Base-by-base conservation (phyloP, 2,329 filamentous ascomycete genomes). In the Diaporthe longicolla region DNA sequence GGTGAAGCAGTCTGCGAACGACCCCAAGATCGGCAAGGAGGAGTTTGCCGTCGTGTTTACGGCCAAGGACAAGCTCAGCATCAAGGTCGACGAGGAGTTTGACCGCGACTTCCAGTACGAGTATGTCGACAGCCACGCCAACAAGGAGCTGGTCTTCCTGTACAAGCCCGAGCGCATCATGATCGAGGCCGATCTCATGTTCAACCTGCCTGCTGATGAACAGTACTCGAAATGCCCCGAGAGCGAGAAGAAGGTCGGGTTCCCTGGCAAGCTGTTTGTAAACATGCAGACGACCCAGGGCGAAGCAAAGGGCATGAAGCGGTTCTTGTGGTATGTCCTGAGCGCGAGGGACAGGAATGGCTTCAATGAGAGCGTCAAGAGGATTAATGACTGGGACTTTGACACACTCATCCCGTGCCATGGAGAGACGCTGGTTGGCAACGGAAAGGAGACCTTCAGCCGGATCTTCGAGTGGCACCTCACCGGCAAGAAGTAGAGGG, bases 101-200 rank as follows among this genome's bases (percentile, higher is more conserved):
- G 95, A 97, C 79, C 84, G 86, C 19, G 95, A 98, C 78, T 98
- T 98, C 80, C 92, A 94, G 48, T 91, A 90, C 78, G 95, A 98
- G 83, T 98, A 93, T 82, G 92, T 98, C 73, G 89, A 93, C 78
- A 90, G 90, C 4, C 90, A 98, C 83, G 85, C 87, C 40, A 98
- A 97, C 85, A 93, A 94, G 81, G 97, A 99, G 84, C 85, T 98
- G 40, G 95, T 97, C 35, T 95, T 98, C 84, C 86, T 92, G 80
- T 95, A 97, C 87, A 93, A 92, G 81, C 95, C 94, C 0, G 92
- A 94, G 17, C 86, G 87, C 73, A 93, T 95, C 0, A 84, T 99
- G 58, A 95, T 99, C 80, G 86, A 98, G 84, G 97, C 95, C 8
- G 97, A 99, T 82, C 84, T 98, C 55, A 81, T 98, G 77, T 98